These are phyloP conservation scores for Solanum piurae DNA, from an alignment of 257 asterid genomes.

Conservation along the genomic window DNA sequence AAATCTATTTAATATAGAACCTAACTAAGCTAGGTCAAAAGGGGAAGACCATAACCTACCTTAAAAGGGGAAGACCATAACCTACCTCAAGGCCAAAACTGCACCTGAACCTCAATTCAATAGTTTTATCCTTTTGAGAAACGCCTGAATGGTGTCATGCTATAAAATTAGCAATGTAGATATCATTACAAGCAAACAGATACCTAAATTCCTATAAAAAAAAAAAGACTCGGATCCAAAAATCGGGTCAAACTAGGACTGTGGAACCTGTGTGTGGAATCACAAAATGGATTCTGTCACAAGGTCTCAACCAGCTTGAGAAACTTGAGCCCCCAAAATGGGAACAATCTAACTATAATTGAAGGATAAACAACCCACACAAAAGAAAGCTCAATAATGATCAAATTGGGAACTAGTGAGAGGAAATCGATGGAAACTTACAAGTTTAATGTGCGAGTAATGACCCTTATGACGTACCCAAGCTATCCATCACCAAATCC, in stretches of 20 bases:
- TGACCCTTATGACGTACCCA: background rate
- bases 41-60: background rate
- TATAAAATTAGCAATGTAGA: background rate
- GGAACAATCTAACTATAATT: background rate
- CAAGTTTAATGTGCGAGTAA: background rate
- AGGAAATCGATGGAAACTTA: background rate
- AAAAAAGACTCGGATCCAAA: too few species aligned
- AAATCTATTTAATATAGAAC: too few species aligned
- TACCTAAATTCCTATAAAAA: background rate
- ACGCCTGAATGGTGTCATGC: too few species aligned
- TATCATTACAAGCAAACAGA: background rate
- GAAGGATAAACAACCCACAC: background rate
- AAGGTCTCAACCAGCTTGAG: background rate
- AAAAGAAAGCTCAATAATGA: too few species aligned
- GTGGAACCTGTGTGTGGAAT: background rate
- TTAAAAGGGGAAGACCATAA: background rate
- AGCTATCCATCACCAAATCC: background rate
- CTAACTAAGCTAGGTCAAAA: background rate
- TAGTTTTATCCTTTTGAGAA: background rate
- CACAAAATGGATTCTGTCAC: background rate
- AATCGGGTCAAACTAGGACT: too few species aligned
- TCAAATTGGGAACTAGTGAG: background rate
- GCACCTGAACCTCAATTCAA: background rate
- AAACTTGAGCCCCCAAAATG: background rate
- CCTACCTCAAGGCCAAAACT: background rate